phyloP scores from a whole-genome alignment of 2,329 filamentous ascomycete species.

The Calonectria montana region DNA sequence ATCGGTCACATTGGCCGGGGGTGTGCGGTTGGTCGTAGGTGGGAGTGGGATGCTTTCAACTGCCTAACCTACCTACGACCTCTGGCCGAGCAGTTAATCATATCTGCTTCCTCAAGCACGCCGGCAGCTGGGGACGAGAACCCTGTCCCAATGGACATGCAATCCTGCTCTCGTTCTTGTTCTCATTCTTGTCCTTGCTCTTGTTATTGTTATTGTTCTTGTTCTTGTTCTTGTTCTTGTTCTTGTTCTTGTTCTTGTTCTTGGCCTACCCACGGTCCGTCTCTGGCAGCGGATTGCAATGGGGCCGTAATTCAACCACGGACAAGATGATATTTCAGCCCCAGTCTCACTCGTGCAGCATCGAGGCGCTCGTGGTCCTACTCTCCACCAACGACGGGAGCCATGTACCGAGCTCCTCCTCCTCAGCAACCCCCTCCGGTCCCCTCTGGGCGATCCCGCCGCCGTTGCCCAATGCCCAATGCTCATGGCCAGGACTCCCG shows the following conservation, averaged over 20 bases:
- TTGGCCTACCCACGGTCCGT: neutral
- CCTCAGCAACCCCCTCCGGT: neutral
- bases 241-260: neutral
- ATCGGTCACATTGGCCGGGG: neutral
- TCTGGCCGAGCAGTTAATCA: neutral
- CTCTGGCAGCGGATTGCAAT: neutral
- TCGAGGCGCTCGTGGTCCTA: neutral
- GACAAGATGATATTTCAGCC: neutral
- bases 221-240: neutral
- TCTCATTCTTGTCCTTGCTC: too few relatives aligned
- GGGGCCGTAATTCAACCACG: conserved; percentile 3
- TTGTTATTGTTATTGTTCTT: neutral
- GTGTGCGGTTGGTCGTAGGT: neutral
- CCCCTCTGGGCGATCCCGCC: conserved; percentile 4
- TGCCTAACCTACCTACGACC: neutral
- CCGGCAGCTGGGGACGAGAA: neutral
- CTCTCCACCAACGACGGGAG: conserved; percentile 12
- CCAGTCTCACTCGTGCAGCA: conserved; percentile 15
- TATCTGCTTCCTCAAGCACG: neutral
- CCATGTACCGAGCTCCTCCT: conserved; percentile 13
- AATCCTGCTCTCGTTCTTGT: neutral
- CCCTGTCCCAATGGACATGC: neutral
- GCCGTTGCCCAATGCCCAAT: conserved; percentile 3
- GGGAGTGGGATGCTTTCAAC: conserved; percentile 7
- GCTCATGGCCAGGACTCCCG: conserved; percentile 18